Conservation (phyloP, 768 basidiomycete genomes). For the Pleurotus giganteus region DNA sequence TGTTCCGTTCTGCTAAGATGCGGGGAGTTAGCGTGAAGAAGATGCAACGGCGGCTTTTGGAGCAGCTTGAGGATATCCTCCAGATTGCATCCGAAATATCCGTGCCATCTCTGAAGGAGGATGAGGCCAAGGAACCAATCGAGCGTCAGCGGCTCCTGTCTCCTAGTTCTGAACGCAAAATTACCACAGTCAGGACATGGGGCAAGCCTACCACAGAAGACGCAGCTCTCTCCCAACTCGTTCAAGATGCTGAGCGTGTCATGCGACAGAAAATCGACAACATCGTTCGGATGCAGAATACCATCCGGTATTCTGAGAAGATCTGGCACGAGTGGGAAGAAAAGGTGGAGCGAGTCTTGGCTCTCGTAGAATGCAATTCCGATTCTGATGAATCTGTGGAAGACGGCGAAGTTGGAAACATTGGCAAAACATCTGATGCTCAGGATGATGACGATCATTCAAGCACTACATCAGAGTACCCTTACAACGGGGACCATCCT, state of each 20-base stretch:
- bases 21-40: constrained; percentile 79
- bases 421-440: constrained; percentile 32
- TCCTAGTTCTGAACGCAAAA: constrained; percentile 84
- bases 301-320: constrained; percentile 95
- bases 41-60: constrained; percentile 75
- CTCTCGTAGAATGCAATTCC: constrained; percentile 35
- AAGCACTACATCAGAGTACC: constrained; percentile 67
- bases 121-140: constrained; percentile 87
- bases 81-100: constrained; percentile 78
- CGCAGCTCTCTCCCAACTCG: constrained; percentile 74
- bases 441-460: constrained; percentile 49
- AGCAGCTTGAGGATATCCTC: constrained; percentile 85
- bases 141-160: constrained; percentile 90
- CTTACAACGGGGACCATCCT: constrained; percentile 39
- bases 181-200: constrained; percentile 84
- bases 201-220: constrained; percentile 84
- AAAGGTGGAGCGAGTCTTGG: constrained; percentile 69
- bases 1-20: constrained; percentile 77
- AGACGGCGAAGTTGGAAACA: constrained; percentile 42
- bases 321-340: constrained; percentile 97
- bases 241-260: constrained; percentile 84
- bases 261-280: constrained; percentile 94
- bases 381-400: constrained; percentile 45
- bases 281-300: constrained; percentile 94
- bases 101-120: constrained; percentile 87